phyloP scores from a whole-genome alignment of 106 monocot genomes.

The Dioscorea alata region DNA sequence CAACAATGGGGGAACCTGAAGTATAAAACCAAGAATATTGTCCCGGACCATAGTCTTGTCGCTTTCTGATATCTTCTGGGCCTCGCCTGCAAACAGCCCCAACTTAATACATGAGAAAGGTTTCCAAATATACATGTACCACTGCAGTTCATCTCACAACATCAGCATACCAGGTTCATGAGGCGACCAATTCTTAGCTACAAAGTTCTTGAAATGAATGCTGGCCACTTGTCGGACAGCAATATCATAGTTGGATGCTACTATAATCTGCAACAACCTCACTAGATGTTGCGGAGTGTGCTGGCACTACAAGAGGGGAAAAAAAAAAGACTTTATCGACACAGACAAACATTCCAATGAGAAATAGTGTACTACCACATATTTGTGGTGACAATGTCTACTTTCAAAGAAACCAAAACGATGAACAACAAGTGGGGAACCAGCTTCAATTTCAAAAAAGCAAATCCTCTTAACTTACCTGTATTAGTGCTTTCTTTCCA shows the following conservation, averaged over 20 bases:
- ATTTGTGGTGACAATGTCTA: too few species aligned
- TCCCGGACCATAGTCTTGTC: constrained; percentile 76
- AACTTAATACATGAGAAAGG: background rate
- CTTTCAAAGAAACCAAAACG: too few species aligned
- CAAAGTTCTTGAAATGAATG: constrained; percentile 98
- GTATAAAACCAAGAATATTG: constrained; percentile 72
- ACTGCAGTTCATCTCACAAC: background rate
- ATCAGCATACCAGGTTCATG: constrained; percentile 50
- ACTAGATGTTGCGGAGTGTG: constrained; percentile 87
- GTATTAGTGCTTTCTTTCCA: too few species aligned
- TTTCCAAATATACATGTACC: background rate
- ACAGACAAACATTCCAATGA: too few species aligned
- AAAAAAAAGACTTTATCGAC: background rate
- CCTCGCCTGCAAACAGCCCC: background rate
- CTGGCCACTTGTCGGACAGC: constrained; percentile 94
- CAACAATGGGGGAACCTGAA: constrained; percentile 75
- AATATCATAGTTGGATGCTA: constrained; percentile 63
- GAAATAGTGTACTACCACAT: too few species aligned
- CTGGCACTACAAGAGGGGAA: constrained; percentile 56
- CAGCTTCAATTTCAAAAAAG: background rate
- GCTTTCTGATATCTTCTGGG: constrained; percentile 29
- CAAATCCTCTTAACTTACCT: too few species aligned
- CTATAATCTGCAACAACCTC: constrained; percentile 84
- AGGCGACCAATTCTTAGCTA: constrained; percentile 90
- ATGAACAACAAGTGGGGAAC: too few species aligned